phyloP scores from a whole-genome alignment of 176 grass and related monocot species.

The Avena sativa region DNA sequence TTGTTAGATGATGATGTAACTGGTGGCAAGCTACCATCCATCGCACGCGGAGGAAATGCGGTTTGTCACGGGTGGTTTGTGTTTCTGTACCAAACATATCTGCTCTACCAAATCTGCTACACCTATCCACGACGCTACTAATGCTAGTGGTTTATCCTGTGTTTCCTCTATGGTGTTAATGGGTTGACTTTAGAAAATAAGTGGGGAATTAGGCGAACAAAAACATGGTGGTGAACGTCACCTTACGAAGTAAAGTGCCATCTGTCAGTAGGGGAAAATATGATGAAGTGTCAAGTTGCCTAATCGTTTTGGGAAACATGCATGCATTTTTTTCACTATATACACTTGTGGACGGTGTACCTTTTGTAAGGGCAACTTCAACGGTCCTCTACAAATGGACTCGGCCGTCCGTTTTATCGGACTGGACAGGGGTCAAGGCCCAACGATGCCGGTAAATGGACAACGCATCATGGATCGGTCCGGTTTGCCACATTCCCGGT shows the following conservation, averaged over 20 bases:
- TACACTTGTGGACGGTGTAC: too few relatives aligned
- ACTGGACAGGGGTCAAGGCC: too few relatives aligned
- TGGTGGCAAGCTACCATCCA: neutral
- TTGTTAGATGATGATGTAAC: neutral
- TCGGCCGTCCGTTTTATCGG: too few relatives aligned
- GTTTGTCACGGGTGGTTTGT: neutral
- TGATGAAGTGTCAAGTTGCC: neutral
- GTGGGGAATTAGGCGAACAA: conserved; percentile 38
- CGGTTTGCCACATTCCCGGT: too few relatives aligned
- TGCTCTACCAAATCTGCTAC: conserved; percentile 1
- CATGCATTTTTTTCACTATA: too few relatives aligned
- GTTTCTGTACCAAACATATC: conserved; percentile 6
- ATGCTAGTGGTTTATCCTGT: conserved; percentile 9
- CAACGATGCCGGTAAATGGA: too few relatives aligned
- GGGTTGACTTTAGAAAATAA: neutral
- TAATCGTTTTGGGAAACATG: neutral
- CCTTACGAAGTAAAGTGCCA: neutral
- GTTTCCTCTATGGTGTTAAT: neutral
- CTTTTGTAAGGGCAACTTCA: too few relatives aligned
- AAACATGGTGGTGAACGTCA: conserved; percentile 6
- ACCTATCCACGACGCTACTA: neutral
- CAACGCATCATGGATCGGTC: too few relatives aligned
- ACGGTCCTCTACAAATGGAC: too few relatives aligned
- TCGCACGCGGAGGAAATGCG: neutral
- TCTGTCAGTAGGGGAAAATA: neutral